Base-by-base conservation (phyloP, 2,329 filamentous ascomycete species). In the Plectosphaerella sp. region DNA sequence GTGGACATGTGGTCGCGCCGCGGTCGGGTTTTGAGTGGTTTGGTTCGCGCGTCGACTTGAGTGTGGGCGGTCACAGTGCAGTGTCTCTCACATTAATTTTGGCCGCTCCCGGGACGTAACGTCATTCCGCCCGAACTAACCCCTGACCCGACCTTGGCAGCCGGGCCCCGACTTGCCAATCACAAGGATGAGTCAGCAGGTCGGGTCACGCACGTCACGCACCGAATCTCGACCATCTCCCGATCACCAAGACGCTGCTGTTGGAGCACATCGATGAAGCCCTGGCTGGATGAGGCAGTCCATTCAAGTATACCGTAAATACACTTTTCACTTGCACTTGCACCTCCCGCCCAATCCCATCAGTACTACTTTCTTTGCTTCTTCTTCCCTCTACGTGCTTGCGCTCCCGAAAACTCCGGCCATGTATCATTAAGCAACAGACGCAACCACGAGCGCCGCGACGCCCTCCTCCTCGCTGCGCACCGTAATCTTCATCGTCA, bases 401-500 rank as follows among this genome's bases (percentile, higher is more conserved):
- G 16, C 25, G 33, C 35, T 33, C 51, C 54, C 53, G 47, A 25
- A 54, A 52, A 57, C 55, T 53, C 55, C 55, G 24, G 47, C 55
- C 52, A 51, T 51, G 47, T 48, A 39, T 48, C 47, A 25, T 80
- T 83, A 95, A 68, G 89, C 86, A 67, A 97, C 86, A 62, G 90
- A 91, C 60, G 84, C 89, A 67, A 97, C 82, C 55, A 97, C 84
- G 69, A 95, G 77, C 54, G 85, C 80, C 56, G 94, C 91, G 64
- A 99, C 85, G 52, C 90, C 90, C 67, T 94, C 90, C 72, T 99
- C 94, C 70, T 99, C 94, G 68, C 88, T 89, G 66, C 94, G 83
- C 55, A 93, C 89, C 49, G 87, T 89, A 62, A 99, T 91, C 82
- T 97, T 97, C 64, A 93, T 95, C 53, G 94, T 97, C 24, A 97